Evolutionary conservation across 371 early-diverging fungal species (phyloP).

Genomic region (Lichtheimia corymbifera): DNA sequence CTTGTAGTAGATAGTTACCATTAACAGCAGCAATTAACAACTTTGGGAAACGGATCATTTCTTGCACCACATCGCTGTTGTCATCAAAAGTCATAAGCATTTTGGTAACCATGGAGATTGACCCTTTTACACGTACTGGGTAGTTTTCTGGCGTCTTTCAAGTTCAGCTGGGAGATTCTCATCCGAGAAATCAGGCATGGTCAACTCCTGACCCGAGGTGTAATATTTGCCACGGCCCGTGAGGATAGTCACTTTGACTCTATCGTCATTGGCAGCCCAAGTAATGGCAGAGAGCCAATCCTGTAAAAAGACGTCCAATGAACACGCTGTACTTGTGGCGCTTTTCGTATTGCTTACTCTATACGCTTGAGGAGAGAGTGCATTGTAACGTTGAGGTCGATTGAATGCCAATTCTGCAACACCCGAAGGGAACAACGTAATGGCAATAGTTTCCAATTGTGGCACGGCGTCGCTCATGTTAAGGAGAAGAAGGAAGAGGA

Average conservation of each 20-base stretch:
- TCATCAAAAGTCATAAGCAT: background rate
- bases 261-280: constrained; percentile 52
- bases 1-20: constrained; percentile 35
- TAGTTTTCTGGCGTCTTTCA: constrained; percentile 23
- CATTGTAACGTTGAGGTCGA: constrained; percentile 65
- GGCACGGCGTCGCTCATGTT: constrained; percentile 28
- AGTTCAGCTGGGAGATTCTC: constrained; percentile 28
- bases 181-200: constrained; percentile 35
- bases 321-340: background rate
- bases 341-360: constrained; percentile 25
- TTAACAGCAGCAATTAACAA: constrained; percentile 75
- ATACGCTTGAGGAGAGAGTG: constrained; percentile 64
- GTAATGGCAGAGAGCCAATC: constrained; percentile 65
- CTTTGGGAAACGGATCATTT: constrained; percentile 70
- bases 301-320: constrained; percentile 21
- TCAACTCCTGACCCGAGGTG: constrained; percentile 67
- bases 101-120: background rate
- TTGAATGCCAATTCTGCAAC: constrained; percentile 70
- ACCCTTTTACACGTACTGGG: constrained; percentile 16
- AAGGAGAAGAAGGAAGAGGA: background rate
- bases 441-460: constrained; percentile 52
- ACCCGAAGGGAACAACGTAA: constrained; percentile 53
- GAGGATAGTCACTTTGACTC: constrained; percentile 60
- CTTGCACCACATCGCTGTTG: constrained; percentile 49
- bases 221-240: constrained; percentile 73